Evolutionary conservation across 352 stramenopile genomes (phyloP).

Genomic region (Pythium brachiatum): DNA sequence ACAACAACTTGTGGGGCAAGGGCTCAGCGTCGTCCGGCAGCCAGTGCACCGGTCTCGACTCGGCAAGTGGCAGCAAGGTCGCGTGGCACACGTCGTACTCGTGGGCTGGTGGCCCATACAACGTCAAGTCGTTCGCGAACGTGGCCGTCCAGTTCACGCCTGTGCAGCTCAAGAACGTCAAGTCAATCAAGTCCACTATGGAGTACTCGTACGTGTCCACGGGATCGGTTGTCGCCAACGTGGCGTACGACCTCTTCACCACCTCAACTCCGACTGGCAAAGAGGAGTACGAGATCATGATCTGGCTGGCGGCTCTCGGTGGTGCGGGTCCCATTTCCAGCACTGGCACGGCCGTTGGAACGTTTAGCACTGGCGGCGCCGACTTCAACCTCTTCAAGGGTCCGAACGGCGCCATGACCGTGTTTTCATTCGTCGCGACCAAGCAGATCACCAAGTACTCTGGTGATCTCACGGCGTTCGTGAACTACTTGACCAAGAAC

Average conservation of each 20-base stretch:
- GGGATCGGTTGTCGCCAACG: background rate
- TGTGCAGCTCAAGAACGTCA: background rate
- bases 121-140: background rate
- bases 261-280: constrained; percentile 25
- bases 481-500: constrained; percentile 24
- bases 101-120: background rate
- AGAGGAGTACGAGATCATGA: constrained; percentile 38
- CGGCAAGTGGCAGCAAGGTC: background rate
- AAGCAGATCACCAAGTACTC: constrained; percentile 33
- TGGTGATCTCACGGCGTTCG: constrained; percentile 31
- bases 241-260: constrained; percentile 38
- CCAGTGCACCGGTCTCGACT: background rate
- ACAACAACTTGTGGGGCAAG: background rate
- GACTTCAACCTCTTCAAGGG: constrained; percentile 32
- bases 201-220: background rate
- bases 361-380: constrained; percentile 18
- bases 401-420: constrained; percentile 34
- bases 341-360: constrained; percentile 29
- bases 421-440: constrained; percentile 35
- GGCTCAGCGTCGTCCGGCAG: background rate
- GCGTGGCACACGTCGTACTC: background rate
- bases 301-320: constrained; percentile 34
- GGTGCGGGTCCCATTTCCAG: constrained; percentile 33
- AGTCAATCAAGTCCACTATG: background rate
- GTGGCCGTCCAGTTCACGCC: background rate